Conservation (phyloP, 768 basidiomycete species). For the Boletus reticuloceps region DNA sequence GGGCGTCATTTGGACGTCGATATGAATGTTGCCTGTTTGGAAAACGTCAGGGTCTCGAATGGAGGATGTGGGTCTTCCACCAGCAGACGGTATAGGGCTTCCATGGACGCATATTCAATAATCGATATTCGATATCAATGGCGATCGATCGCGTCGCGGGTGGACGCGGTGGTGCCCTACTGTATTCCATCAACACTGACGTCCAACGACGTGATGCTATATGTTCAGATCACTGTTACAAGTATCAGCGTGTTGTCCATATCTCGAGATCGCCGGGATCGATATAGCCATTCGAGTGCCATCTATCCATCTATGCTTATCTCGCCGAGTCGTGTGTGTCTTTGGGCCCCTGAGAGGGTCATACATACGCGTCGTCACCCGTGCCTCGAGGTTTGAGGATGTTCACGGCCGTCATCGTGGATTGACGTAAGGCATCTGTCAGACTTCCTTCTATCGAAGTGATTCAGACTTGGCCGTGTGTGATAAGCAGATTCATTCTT, state of each 20-base stretch:
- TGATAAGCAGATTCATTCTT: slow-evolving; percentile 6
- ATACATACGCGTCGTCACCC: background rate
- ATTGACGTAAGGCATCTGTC: slow-evolving; percentile 8
- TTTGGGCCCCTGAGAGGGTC: slow-evolving; percentile 1
- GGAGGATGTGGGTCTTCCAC: too few species aligned
- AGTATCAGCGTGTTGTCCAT: background rate
- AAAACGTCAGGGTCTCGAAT: too few species aligned
- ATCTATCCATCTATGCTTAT: too few species aligned
- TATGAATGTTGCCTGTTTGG: background rate
- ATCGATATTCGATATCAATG: too few species aligned
- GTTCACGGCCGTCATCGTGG: background rate
- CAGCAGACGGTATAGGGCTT: background rate
- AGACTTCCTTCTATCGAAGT: slow-evolving; percentile 10
- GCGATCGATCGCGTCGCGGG: slow-evolving; percentile 2
- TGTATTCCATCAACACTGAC: too few species aligned
- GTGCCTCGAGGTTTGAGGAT: slow-evolving; percentile 16
- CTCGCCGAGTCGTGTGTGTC: too few species aligned
- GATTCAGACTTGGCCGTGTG: background rate
- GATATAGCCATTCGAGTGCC: background rate
- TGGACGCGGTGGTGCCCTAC: background rate
- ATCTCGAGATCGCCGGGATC: slow-evolving; percentile 2
- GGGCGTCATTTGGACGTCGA: background rate
- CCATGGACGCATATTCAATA: background rate
- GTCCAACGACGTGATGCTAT: background rate
- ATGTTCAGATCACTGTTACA: background rate